Evolutionary conservation across 2,329 filamentous ascomycete species (phyloP).

Genomic region (Pestalotiopsis sp.): DNA sequence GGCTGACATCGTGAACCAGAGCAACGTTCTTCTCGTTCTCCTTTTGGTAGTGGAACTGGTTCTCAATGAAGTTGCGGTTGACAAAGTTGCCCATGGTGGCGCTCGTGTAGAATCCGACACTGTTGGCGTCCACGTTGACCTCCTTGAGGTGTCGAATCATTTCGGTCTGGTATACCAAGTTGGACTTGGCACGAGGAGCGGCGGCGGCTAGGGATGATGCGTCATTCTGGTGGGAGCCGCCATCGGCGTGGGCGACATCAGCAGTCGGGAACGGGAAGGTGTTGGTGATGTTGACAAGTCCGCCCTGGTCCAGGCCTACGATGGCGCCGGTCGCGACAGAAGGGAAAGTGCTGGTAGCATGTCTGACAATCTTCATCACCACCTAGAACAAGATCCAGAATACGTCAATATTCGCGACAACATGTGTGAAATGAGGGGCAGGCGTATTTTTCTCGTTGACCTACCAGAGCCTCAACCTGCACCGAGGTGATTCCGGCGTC

Average conservation of each 20-base stretch:
- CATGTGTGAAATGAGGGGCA: conserved; percentile 22
- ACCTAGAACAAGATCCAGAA: conserved; percentile 54
- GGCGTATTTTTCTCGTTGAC: conserved; percentile 39
- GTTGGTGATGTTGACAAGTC: conserved; percentile 87
- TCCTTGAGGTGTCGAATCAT: conserved; percentile 97
- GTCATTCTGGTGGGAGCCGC: conserved; percentile 67
- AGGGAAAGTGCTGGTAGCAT: conserved; percentile 85
- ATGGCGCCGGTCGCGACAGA: conserved; percentile 86
- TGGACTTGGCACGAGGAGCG: conserved; percentile 89
- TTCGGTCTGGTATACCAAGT: conserved; percentile 85
- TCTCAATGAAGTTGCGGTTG: conserved; percentile 94
- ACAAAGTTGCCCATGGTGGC: conserved; percentile 99
- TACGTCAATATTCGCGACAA: not conserved
- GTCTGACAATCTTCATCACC: conserved; percentile 97
- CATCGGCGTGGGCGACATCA: conserved; percentile 68
- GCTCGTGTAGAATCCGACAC: conserved; percentile 97
- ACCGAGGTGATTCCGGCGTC: conserved; percentile 80
- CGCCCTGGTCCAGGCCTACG: conserved; percentile 87
- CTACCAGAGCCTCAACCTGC: conserved; percentile 91
- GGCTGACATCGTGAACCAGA: conserved; percentile 91
- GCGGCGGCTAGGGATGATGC: conserved; percentile 77
- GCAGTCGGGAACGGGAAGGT: conserved; percentile 88
- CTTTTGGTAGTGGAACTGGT: conserved; percentile 96
- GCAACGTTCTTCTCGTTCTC: conserved; percentile 88
- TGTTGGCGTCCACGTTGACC: conserved; percentile 98